Evolutionary conservation across 208 protist species (phyloP).

Genomic region (Wallacemonas sp.): DNA sequence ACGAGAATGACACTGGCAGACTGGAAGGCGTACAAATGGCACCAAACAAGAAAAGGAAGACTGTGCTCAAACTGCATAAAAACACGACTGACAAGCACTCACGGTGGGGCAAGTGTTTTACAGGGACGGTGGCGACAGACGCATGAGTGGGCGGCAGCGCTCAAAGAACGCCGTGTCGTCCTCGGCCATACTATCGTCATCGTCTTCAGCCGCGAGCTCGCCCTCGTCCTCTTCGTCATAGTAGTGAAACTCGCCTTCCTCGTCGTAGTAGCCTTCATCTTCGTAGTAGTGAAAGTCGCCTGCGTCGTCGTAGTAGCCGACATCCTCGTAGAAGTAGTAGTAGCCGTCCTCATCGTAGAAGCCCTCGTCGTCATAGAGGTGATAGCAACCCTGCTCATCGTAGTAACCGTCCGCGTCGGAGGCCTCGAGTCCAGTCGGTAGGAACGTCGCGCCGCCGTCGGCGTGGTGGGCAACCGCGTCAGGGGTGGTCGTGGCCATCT

Average conservation of each 20-base stretch:
- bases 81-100: no score
- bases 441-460: neutral
- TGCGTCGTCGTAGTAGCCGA: constrained; percentile 38
- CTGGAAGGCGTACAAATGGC: constrained; percentile 1
- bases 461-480: neutral
- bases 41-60: constrained; percentile 9
- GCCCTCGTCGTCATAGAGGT: constrained; percentile 37
- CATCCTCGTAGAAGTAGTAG: constrained; percentile 40
- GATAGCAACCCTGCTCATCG: constrained; percentile 36
- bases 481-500: no score
- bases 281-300: constrained; percentile 22
- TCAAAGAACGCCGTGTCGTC: constrained; percentile 20
- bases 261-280: constrained; percentile 26
- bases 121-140: constrained; percentile 53
- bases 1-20: constrained; percentile 1
- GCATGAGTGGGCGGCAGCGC: constrained; percentile 34
- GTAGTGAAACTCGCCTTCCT: constrained; percentile 21
- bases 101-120: no score
- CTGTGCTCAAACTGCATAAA: constrained; percentile 5
- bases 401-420: constrained; percentile 30
- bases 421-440: neutral
- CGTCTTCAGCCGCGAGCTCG: constrained; percentile 23
- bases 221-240: constrained; percentile 26
- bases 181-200: constrained; percentile 29
- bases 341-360: constrained; percentile 37